Conservation (phyloP, 129 eudicot species). For the Centella asiatica region DNA sequence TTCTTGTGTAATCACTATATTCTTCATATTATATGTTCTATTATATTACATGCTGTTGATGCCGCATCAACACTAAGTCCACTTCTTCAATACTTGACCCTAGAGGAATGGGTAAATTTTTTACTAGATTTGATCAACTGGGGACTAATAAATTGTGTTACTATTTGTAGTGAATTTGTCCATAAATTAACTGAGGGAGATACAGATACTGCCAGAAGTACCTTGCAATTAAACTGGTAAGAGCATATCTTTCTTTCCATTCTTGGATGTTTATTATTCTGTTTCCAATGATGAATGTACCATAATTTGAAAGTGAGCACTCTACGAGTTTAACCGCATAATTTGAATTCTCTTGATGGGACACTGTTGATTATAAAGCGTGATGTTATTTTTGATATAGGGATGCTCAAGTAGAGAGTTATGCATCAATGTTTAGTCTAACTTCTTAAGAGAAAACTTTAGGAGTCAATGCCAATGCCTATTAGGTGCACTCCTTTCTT, state of each 20-base stretch:
- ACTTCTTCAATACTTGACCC: background rate
- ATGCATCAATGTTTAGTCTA: background rate
- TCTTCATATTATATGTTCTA: too few relatives aligned
- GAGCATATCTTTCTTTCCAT: background rate
- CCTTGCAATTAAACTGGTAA: constrained; percentile 1
- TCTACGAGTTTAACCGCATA: background rate
- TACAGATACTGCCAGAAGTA: background rate
- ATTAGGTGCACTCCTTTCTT: too few relatives aligned
- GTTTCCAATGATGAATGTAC: background rate
- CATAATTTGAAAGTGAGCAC: background rate
- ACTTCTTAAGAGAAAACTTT: too few relatives aligned
- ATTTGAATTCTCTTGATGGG: background rate
- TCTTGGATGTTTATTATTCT: background rate
- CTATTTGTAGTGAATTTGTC: constrained; percentile 3
- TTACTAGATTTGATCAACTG: background rate
- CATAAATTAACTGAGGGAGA: background rate
- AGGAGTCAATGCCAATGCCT: too few relatives aligned
- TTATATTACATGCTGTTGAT: background rate
- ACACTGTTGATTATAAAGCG: too few relatives aligned
- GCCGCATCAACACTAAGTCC: background rate
- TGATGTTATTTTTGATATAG: background rate
- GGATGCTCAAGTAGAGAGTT: background rate
- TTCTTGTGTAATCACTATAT: background rate
- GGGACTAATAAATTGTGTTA: background rate
- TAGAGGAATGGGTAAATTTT: too few relatives aligned